Conservation (phyloP, 2,329 filamentous ascomycete species). For the Coniella lustricola region DNA sequence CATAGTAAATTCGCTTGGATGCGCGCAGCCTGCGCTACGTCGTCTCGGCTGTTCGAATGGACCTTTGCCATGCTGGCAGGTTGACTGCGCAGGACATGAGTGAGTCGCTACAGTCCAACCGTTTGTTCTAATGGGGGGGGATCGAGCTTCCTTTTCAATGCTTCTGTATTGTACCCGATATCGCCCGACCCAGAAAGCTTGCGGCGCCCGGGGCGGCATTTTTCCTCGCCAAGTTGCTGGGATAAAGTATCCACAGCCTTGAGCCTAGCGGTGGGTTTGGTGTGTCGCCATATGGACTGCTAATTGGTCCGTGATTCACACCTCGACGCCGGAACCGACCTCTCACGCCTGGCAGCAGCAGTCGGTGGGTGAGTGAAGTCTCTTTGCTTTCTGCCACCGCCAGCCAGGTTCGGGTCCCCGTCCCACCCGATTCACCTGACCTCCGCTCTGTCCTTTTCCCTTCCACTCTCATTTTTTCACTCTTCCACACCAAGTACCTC, state of each 20-base stretch:
- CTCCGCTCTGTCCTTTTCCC: conserved; percentile 23
- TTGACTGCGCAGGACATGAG: not conserved
- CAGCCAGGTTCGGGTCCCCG: conserved; percentile 17
- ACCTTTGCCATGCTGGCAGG: conserved; percentile 9
- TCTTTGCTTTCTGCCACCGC: conserved; percentile 16
- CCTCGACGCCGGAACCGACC: not conserved
- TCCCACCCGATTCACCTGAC: conserved; percentile 18
- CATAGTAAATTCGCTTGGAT: not conserved
- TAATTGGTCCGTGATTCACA: conserved; percentile 25
- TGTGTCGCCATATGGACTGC: conserved; percentile 18
- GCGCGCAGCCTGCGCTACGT: conserved; percentile 3
- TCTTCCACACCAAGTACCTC: conserved; percentile 20
- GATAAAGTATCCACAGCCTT: conserved; percentile 20
- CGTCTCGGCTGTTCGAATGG: conserved; percentile 8
- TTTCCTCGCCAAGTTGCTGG: conserved; percentile 20
- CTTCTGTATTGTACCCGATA: conserved; percentile 12
- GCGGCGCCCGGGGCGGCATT: conserved; percentile 17
- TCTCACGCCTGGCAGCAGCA: no score
- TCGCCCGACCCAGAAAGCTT: conserved; percentile 14
- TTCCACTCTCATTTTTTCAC: conserved; percentile 21
- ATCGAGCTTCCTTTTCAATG: conserved; percentile 9
- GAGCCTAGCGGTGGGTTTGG: conserved; percentile 16
- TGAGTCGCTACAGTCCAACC: not conserved
- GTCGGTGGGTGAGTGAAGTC: conserved; percentile 14
- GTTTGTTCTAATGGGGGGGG: not conserved